These are phyloP conservation scores for Stagonosporopsis tanaceti DNA, from an alignment of 2,329 filamentous ascomycete genomes.

Conservation along the genomic window DNA sequence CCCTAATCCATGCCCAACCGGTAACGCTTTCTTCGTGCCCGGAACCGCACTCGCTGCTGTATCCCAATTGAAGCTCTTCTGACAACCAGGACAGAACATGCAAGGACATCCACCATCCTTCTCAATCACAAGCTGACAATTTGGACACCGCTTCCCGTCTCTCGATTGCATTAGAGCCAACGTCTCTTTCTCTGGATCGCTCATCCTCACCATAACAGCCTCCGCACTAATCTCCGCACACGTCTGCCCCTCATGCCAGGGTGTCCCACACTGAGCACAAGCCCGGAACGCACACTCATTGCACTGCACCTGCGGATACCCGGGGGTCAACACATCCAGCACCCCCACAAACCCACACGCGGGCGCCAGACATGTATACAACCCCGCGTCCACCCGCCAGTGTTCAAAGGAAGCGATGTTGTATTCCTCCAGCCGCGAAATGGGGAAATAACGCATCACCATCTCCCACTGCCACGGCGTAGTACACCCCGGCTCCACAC, in stretches of 20 bases:
- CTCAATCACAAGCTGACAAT: conserved; percentile 42
- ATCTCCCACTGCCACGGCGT: conserved; percentile 28
- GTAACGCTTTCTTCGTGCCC: conserved; percentile 26
- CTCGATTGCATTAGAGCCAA: conserved; percentile 34
- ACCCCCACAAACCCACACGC: conserved; percentile 27
- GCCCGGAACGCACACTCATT: conserved; percentile 26
- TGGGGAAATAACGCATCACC: conserved; percentile 33
- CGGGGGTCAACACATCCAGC: conserved; percentile 24
- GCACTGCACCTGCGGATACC: conserved; percentile 39
- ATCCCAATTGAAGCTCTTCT: conserved; percentile 39
- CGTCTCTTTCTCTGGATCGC: conserved; percentile 30
- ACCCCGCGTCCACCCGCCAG: conserved; percentile 25
- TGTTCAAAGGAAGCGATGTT: conserved; percentile 36
- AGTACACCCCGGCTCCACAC: conserved; percentile 34
- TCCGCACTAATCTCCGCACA: conserved; percentile 33
- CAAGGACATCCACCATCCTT: conserved; percentile 40
- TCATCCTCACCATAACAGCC: conserved; percentile 32
- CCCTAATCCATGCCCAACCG: not conserved
- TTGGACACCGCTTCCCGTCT: conserved; percentile 40
- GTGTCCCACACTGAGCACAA: conserved; percentile 32
- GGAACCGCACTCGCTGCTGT: conserved; percentile 34
- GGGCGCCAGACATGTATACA: conserved; percentile 27
- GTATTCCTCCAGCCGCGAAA: conserved; percentile 30
- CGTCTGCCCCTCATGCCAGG: conserved; percentile 36
- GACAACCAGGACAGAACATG: conserved; percentile 35